phyloP scores from a whole-genome alignment of 495 filamentous ascomycete genomes.

The Neurospora hispaniola region DNA sequence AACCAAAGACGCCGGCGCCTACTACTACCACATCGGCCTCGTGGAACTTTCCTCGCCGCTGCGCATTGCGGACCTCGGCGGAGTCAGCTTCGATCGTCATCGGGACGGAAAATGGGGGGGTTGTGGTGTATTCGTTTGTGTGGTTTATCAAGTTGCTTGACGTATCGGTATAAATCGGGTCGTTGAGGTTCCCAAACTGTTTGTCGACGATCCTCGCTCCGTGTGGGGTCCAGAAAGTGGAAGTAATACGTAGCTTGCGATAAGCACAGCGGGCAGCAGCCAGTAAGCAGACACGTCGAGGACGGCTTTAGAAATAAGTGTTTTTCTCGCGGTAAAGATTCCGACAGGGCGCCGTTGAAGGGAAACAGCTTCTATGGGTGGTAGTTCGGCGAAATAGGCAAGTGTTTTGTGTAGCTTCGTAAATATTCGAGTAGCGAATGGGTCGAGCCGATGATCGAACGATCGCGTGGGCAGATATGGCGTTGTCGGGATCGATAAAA shows the following conservation, averaged over 20 bases:
- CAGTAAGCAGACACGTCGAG: not conserved
- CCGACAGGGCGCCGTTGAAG: not conserved
- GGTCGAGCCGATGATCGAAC: not conserved
- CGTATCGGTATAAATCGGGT: not conserved
- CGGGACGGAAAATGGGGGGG: not conserved
- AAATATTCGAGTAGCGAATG: not conserved
- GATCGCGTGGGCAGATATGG: not conserved
- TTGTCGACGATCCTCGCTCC: not conserved
- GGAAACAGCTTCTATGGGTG: not conserved
- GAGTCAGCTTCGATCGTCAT: conserved; percentile 11
- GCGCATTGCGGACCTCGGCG: conserved; percentile 23
- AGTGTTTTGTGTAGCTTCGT: not conserved
- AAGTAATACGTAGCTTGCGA: not conserved
- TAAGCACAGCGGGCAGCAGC: not conserved
- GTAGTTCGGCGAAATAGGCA: not conserved
- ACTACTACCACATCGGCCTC: conserved; percentile 75
- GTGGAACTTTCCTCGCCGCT: conserved; percentile 33
- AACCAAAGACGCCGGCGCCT: conserved; percentile 83
- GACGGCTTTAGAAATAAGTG: not conserved
- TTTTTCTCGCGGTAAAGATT: not conserved
- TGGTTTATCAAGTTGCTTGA: not conserved
- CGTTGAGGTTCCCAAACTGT: not conserved
- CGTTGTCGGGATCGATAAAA: not conserved
- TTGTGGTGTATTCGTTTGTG: not conserved
- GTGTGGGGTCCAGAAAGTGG: not conserved